A percentile compares a stretch with the other conserved stretches of the same genome.
phyloP scores from a whole-genome alignment of 345 rosid species.

The Diplotaxis tenuifolia region DNA sequence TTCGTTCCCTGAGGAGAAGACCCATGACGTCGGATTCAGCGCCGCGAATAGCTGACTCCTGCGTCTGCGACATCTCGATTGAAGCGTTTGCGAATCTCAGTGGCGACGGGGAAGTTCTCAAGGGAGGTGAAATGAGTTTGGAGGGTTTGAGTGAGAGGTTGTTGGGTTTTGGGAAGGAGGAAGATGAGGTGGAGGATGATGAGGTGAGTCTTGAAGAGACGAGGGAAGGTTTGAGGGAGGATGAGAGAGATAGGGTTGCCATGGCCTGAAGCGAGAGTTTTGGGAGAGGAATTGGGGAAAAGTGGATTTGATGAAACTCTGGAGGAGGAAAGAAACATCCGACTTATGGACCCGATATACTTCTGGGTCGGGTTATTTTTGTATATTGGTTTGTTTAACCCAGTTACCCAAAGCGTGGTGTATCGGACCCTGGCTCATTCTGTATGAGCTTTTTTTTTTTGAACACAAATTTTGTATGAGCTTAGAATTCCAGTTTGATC shows the following conservation, averaged over 20 bases:
- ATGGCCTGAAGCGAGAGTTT: conserved; percentile 36
- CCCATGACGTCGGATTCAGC: conserved; percentile 88
- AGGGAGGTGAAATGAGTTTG: conserved; percentile 30
- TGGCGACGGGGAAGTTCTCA: conserved; percentile 32
- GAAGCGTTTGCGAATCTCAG: conserved; percentile 41
- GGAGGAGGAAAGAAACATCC: conserved; percentile 23
- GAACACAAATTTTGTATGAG: too few species aligned
- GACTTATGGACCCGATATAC: neutral
- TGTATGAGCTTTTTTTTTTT: too few species aligned
- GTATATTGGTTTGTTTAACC: neutral
- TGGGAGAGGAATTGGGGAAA: conserved; percentile 14
- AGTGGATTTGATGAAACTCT: conserved; percentile 16
- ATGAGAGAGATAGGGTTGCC: conserved; percentile 51
- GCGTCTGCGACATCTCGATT: conserved; percentile 48
- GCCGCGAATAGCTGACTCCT: conserved; percentile 62
- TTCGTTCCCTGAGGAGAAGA: conserved; percentile 76
- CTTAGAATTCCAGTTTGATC: too few species aligned
- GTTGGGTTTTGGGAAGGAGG: conserved; percentile 24
- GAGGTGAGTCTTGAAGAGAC: conserved; percentile 30
- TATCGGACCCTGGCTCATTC: too few species aligned
- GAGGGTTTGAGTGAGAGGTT: conserved; percentile 34
- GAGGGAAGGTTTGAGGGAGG: conserved; percentile 40
- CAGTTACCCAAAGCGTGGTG: neutral
- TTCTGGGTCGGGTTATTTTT: neutral
- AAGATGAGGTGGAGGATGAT: conserved; percentile 31